Base-by-base conservation (phyloP, 352 stramenopile genomes). In the Pythium utonaiense region DNA sequence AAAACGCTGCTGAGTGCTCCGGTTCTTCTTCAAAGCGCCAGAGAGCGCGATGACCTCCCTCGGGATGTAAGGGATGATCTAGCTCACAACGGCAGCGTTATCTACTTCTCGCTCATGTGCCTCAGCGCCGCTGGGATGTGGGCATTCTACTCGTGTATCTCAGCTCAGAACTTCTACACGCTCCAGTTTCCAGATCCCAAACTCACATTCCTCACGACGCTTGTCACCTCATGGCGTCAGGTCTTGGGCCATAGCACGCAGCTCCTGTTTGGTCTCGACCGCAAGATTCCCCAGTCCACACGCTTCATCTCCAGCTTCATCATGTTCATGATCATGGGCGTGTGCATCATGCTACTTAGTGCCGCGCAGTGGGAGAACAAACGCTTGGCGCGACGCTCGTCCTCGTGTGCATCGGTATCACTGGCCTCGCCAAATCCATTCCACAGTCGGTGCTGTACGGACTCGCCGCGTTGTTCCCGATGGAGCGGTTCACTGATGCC, bases 281-380 rank as follows among this genome's bases (percentile, higher is more conserved):
- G 83, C 64, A 73, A 74, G 40, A 16, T 88, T 45, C 65, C 55
- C 8, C 73, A 76, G 40, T 17, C 67, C 30, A 70, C 71, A 24
- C 78, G 82, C 7, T 67, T 88, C 21, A 63, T 64, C 57, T 59
- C 72, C 1, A 80, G 80, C 41, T 89, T 85, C 64, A 25, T 24
- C 42, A 70, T 88, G 48, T 88, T 84, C 60, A 64, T 88, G 9
- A 4, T 80, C 34, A 79, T 80, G 57, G 63, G 68, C 22, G 60
- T 78, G 30, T 55, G 83, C 31, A 85, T 86, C 71, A 86, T 87
- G 78, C 40, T 83, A 48, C 83, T 89, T 59, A 83, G 67, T 6
- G 71, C 66, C 21, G 74, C 33, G 31, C 73, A 41, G 83, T 83
- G 34, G 67, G 58, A 25, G 75, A 70, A 63, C 65, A 69, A 33